Evolutionary conservation across 2,329 filamentous ascomycete genomes (phyloP).

Genomic region (Pyrenophora tritici-repentis): DNA sequence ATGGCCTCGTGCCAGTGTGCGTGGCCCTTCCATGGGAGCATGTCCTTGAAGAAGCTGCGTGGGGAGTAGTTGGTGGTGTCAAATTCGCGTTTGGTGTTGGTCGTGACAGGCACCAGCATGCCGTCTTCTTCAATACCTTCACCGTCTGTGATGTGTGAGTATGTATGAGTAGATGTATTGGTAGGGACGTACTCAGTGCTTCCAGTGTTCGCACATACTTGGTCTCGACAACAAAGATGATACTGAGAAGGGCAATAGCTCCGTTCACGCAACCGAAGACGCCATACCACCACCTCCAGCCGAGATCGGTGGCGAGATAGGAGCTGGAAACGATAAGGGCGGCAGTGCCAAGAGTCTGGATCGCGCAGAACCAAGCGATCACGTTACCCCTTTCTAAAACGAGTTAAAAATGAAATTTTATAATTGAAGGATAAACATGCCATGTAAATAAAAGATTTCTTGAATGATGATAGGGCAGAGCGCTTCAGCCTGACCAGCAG

Average conservation of each 20-base stretch:
- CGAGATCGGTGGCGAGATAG: slow-evolving; percentile 14
- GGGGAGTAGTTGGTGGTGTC: slow-evolving; percentile 11
- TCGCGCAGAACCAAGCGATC: slow-evolving; percentile 18
- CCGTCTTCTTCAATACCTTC: slow-evolving; percentile 17
- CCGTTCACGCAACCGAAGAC: slow-evolving; percentile 13
- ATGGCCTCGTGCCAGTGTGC: slow-evolving; percentile 12
- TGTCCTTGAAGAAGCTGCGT: slow-evolving; percentile 11
- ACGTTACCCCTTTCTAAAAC: too few species aligned
- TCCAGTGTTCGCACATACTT: slow-evolving; percentile 14
- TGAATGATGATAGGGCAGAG: slow-evolving; percentile 16
- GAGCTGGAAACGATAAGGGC: slow-evolving; percentile 15
- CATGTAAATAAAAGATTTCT: slow-evolving; percentile 16
- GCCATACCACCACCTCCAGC: slow-evolving; percentile 21
- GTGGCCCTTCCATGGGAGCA: slow-evolving; percentile 17
- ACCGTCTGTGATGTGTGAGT: slow-evolving; percentile 5
- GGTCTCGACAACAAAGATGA: slow-evolving; percentile 15
- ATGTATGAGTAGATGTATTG: not conserved
- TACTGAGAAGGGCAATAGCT: slow-evolving; percentile 9
- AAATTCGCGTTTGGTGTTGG: slow-evolving; percentile 7
- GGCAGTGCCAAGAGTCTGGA: slow-evolving; percentile 15
- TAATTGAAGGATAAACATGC: too few species aligned
- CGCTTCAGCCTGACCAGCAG: slow-evolving; percentile 18
- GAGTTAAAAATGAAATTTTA: too few species aligned
- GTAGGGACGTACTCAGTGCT: slow-evolving; percentile 11
- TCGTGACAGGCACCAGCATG: slow-evolving; percentile 11